phyloP scores from a whole-genome alignment of 208 protist species.

The Leishmania arabica region DNA sequence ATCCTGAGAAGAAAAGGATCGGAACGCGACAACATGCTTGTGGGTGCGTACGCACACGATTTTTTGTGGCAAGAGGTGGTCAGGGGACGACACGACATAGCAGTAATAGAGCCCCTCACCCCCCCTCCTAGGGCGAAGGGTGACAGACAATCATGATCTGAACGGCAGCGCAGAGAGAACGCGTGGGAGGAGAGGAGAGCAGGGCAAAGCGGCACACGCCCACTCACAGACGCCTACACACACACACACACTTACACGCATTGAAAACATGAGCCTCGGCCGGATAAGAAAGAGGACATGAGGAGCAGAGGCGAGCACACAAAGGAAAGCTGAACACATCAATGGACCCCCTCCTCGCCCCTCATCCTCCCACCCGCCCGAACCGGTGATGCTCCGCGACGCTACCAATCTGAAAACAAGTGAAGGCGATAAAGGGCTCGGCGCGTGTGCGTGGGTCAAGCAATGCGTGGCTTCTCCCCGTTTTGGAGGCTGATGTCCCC shows the following conservation, averaged over 20 bases:
- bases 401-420: neutral
- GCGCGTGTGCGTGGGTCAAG: too few relatives aligned
- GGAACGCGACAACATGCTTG: neutral
- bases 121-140: neutral
- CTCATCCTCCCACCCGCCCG: neutral
- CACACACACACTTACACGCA: neutral
- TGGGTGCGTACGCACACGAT: neutral
- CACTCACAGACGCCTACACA: neutral
- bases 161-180: neutral
- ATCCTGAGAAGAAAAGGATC: neutral
- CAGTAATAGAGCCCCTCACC: neutral
- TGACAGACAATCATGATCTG: neutral
- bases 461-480: too few relatives aligned
- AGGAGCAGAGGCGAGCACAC: neutral
- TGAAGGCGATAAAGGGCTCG: neutral
- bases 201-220: neutral
- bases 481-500: too few relatives aligned
- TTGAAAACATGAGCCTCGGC: neutral
- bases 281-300: neutral
- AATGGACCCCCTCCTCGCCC: neutral
- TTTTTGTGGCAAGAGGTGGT: neutral
- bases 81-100: neutral
- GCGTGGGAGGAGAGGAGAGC: neutral
- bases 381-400: neutral
- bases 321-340: neutral